Percentiles rank a stretch among this genome's conserved stretches.
Evolutionary conservation across 345 rosid genomes (phyloP).

Genomic region (Gossypium herbaceum): DNA sequence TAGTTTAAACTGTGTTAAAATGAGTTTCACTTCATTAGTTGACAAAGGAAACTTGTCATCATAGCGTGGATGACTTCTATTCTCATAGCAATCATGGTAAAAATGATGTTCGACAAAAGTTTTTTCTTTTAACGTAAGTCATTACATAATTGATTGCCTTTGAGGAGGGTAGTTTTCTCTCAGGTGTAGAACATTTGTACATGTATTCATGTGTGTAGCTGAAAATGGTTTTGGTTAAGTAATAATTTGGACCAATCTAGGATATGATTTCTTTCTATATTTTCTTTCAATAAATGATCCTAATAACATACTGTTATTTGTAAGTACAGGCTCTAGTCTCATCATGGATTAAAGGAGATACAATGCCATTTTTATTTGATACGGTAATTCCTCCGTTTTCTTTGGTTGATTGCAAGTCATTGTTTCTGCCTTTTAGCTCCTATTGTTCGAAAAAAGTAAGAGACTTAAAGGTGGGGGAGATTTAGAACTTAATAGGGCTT

Average conservation of each 20-base stretch:
- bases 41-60: background rate
- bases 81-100: background rate
- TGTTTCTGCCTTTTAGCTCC: background rate
- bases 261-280: background rate
- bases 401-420: background rate
- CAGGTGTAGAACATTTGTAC: background rate
- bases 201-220: background rate
- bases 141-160: background rate
- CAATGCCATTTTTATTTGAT: conserved; percentile 89
- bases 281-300: background rate
- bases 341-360: conserved; percentile 78
- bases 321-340: conserved; percentile 85
- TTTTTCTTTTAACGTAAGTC: background rate
- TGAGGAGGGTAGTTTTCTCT: background rate
- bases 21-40: conserved; percentile 1
- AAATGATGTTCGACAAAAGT: background rate
- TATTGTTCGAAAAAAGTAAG: background rate
- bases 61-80: background rate
- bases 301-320: conserved; percentile 11
- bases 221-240: background rate
- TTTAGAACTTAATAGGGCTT: background rate
- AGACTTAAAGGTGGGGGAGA: background rate
- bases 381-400: conserved; percentile 38
- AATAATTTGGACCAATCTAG: background rate
- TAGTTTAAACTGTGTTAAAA: background rate